These are phyloP conservation scores for Amaranthus tricolor DNA, from an alignment of 179 eudicot genomes.

Conservation along the genomic window DNA sequence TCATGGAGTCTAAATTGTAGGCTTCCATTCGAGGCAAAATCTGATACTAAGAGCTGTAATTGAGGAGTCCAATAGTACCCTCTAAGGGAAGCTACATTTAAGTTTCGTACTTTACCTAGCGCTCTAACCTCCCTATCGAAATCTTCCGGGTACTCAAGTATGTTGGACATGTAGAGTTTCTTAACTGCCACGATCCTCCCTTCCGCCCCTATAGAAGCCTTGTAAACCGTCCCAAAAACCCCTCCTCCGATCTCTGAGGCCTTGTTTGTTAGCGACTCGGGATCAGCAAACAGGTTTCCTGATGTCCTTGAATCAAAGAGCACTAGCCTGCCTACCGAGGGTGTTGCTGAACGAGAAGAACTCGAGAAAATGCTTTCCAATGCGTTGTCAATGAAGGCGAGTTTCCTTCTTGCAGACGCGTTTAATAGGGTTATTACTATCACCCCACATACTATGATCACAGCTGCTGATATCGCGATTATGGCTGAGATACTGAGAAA, in stretches of 20 bases:
- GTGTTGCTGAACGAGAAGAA: conserved; percentile 61
- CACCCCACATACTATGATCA: conserved; percentile 62
- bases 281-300: conserved; percentile 43
- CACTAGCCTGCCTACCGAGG: conserved; percentile 68
- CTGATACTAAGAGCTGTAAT: conserved; percentile 75
- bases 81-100: conserved; percentile 58
- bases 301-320: conserved; percentile 61
- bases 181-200: conserved; percentile 63
- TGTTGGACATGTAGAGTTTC: conserved; percentile 56
- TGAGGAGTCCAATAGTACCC: conserved; percentile 98
- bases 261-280: conserved; percentile 64
- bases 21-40: conserved; percentile 60
- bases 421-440: conserved; percentile 62
- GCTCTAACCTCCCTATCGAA: conserved; percentile 73
- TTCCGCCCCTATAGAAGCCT: conserved; percentile 54
- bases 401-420: conserved; percentile 65
- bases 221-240: conserved; percentile 74
- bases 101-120: conserved; percentile 76
- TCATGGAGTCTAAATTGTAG: conserved; percentile 69
- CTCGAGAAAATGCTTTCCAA: conserved; percentile 79
- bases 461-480: conserved; percentile 75
- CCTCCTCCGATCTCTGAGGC: conserved; percentile 77
- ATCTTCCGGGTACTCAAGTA: conserved; percentile 66
- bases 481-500: conserved; percentile 85
- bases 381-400: conserved; percentile 61